These are phyloP conservation scores for Iris pallida DNA, from an alignment of 116 monocot species.

Conservation along the genomic window DNA sequence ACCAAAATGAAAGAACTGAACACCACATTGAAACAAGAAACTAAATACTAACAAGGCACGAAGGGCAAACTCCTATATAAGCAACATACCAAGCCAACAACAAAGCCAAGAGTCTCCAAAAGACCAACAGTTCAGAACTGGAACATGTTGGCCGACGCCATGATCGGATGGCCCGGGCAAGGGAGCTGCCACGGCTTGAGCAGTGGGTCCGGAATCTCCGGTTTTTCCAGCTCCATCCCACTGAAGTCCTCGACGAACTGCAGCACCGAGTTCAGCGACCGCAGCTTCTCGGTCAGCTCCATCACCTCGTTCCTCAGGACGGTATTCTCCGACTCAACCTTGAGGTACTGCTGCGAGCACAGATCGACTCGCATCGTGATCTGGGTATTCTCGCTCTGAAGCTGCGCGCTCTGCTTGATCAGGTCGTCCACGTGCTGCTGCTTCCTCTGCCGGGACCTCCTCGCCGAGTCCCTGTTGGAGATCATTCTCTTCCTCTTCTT, in stretches of 20 bases:
- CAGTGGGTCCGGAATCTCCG: constrained; percentile 50
- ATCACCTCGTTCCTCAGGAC: constrained; percentile 35
- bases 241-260: constrained; percentile 35
- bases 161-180: constrained; percentile 28
- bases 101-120: not conserved
- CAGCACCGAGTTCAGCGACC: constrained; percentile 50
- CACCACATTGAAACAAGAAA: too few relatives aligned
- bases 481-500: constrained; percentile 55
- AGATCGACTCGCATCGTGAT: constrained; percentile 22
- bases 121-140: constrained; percentile 15
- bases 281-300: constrained; percentile 46
- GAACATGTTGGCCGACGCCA: constrained; percentile 31
- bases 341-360: constrained; percentile 21
- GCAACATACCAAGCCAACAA: not conserved
- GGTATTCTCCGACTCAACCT: constrained; percentile 37
- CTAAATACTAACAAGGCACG: too few relatives aligned
- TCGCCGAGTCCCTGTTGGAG: constrained; percentile 70
- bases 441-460: constrained; percentile 64
- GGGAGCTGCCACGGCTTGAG: constrained; percentile 59
- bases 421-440: constrained; percentile 54
- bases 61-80: not conserved
- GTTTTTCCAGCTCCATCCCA: constrained; percentile 48
- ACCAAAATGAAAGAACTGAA: too few relatives aligned
- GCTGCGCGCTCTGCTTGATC: constrained; percentile 21
- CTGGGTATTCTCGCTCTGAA: constrained; percentile 32